Percentiles rank a stretch among this genome's conserved stretches.
Conservation (phyloP, 768 basidiomycete genomes). For the Leccinellum luteum region DNA sequence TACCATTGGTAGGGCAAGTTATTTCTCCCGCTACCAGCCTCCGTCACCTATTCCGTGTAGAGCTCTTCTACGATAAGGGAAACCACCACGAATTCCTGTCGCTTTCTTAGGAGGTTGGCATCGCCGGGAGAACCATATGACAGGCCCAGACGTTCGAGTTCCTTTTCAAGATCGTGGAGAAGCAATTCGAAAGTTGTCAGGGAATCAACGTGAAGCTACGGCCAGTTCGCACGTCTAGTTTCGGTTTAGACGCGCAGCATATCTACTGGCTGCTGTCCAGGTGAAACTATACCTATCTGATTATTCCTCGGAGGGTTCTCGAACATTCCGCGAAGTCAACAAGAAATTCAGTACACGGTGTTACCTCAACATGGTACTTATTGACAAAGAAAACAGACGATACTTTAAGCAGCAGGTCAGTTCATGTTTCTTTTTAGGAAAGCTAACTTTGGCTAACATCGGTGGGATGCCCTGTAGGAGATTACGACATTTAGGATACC, state of each 20-base stretch:
- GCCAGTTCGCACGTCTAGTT: slow-evolving; percentile 41
- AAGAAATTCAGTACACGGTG: slow-evolving; percentile 98
- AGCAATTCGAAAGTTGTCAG: slow-evolving; percentile 96
- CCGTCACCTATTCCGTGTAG: slow-evolving; percentile 23
- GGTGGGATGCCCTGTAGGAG: slow-evolving; percentile 45
- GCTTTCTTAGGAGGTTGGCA: slow-evolving; percentile 89
- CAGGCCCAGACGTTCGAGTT: slow-evolving; percentile 97
- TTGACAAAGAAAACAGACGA: slow-evolving; percentile 96
- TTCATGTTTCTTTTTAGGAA: neutral
- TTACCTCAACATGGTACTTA: slow-evolving; percentile 94
- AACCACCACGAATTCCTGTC: slow-evolving; percentile 99
- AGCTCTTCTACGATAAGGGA: slow-evolving; percentile 95
- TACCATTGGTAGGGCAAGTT: slow-evolving; percentile 72
- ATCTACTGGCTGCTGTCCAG: slow-evolving; percentile 37
- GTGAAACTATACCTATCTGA: slow-evolving; percentile 97
- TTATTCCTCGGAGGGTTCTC: slow-evolving; percentile 97
- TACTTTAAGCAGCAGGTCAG: slow-evolving; percentile 95
- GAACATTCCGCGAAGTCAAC: slow-evolving; percentile 99
- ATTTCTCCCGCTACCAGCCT: neutral
- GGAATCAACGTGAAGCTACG: slow-evolving; percentile 98
- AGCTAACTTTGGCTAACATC: neutral
- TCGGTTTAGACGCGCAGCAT: neutral
- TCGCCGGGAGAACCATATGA: slow-evolving; percentile 96
- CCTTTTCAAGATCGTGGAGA: slow-evolving; percentile 98
- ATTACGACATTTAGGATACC: slow-evolving; percentile 91